Evolutionary conservation across 768 basidiomycete species (phyloP), one percentile per base, ranked within the genome.

Genomic region (Phylloporus arenicola): DNA sequence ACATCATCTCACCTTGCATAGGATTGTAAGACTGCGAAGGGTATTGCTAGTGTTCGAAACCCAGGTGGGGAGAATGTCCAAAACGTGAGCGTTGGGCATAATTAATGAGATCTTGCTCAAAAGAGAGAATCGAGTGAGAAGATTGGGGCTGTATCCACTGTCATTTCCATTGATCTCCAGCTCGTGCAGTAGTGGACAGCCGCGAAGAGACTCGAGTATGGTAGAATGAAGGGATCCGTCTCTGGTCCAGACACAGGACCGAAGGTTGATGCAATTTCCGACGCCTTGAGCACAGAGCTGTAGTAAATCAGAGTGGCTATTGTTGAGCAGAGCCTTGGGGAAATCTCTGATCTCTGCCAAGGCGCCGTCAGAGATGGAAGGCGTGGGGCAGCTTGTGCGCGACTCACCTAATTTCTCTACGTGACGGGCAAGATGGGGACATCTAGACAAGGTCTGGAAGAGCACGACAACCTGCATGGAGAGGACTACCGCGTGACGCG

Each of bases 171-270:
- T 92, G 37, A 92, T 77, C 60, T 88, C 84, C 3, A 91, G 67
- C 43, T 81, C 81, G 25, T 66, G 58, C 8, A 91, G 68, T 1
- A 68, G 56, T 1, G 62, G 56, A 17, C 72, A 77, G 11, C 60
- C 41, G 6, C 65, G 65, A 6, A 91, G 67, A 16, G 78, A 76
- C n/a, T 70, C 55, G 9, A 92, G 72, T 30, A 88, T 77, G 1
- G 70, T 68, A 5, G 82, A 77, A 35, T 72, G 79, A 19, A 91
- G 67, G 4, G 89, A 82, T 4, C 88, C 85, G 55, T 90, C 84
- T 38, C 88, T 79, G 10, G 89, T 91, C 88, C 88, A 92, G 5
- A 80, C 79, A 59, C 85, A 89, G 6, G 80, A 72, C 39, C 57
- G 70, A 11, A 91, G 74, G 52, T 80, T 80, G 35, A 65, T 59